phyloP scores from a whole-genome alignment of 805 yeast species.

The Lachancea meyersii region DNA sequence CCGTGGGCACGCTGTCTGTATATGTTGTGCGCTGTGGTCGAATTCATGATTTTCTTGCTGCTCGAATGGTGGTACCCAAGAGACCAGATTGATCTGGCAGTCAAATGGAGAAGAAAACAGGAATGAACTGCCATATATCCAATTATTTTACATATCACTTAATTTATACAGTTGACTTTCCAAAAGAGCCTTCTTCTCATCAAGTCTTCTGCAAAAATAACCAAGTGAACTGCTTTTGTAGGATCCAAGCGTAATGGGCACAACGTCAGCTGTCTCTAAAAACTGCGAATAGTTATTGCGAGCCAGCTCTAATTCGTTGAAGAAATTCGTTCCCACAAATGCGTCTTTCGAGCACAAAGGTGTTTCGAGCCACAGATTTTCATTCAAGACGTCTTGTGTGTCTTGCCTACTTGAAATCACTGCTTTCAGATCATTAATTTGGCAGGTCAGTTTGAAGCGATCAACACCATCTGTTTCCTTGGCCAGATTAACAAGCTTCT shows the following conservation, averaged over 20 bases:
- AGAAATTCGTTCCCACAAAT: neutral
- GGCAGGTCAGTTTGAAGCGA: constrained; percentile 38
- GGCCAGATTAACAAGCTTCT: constrained; percentile 32
- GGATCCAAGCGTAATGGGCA: neutral
- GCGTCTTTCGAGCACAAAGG: neutral
- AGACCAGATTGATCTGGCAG: constrained; percentile 60
- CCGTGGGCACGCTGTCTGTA: constrained; percentile 83
- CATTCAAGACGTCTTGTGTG: neutral
- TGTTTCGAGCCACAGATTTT: constrained; percentile 1
- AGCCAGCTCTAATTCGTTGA: neutral
- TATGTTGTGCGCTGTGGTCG: constrained; percentile 74
- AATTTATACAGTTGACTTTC: neutral
- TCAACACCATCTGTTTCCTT: constrained; percentile 33
- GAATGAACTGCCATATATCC: neutral
- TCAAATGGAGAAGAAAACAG: constrained; percentile 58
- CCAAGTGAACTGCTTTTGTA: neutral
- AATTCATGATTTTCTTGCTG: constrained; percentile 54
- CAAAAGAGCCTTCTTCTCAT: constrained; percentile 1
- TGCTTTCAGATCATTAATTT: constrained; percentile 37
- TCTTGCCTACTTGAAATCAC: neutral
- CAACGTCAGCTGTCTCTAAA: neutral
- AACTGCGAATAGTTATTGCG: neutral
- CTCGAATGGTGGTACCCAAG: constrained; percentile 70
- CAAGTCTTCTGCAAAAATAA: constrained; percentile 1
- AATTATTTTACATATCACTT: neutral